Conservation (phyloP, 371 early-diverging fungal genomes). For the Synchytrium microbalum region DNA sequence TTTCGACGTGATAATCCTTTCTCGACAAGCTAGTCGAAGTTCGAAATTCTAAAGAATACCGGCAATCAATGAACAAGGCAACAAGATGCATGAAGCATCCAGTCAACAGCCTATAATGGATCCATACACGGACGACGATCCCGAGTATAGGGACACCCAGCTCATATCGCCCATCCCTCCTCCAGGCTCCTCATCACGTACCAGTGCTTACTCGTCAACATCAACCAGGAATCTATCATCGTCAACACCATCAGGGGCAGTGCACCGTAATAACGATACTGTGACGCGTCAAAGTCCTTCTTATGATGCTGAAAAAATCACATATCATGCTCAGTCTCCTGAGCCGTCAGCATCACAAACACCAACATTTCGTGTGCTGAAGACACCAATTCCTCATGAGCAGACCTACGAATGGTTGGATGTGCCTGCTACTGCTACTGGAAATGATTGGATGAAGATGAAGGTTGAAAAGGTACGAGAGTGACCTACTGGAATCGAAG, state of each 20-base stretch:
- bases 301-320: not conserved
- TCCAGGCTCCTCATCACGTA: constrained; percentile 36
- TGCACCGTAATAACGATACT: too few species aligned
- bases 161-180: constrained; percentile 52
- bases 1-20: too few species aligned
- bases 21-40: too few species aligned
- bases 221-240: too few species aligned
- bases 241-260: too few species aligned
- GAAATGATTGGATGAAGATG: constrained; percentile 5
- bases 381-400: constrained; percentile 1
- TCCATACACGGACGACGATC: constrained; percentile 38
- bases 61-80: too few species aligned
- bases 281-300: too few species aligned
- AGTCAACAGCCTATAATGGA: too few species aligned
- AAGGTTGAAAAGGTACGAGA: constrained; percentile 4
- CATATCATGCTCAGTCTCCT: not conserved
- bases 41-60: too few species aligned
- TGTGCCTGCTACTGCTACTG: not conserved
- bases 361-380: not conserved
- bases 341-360: not conserved
- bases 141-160: constrained; percentile 49
- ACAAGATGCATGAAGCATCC: too few species aligned
- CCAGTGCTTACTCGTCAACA: not conserved
- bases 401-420: not conserved
- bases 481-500: constrained; percentile 3